Base-by-base conservation (phyloP, 148 eudicot species). In the Rhododendron griersonianum region DNA sequence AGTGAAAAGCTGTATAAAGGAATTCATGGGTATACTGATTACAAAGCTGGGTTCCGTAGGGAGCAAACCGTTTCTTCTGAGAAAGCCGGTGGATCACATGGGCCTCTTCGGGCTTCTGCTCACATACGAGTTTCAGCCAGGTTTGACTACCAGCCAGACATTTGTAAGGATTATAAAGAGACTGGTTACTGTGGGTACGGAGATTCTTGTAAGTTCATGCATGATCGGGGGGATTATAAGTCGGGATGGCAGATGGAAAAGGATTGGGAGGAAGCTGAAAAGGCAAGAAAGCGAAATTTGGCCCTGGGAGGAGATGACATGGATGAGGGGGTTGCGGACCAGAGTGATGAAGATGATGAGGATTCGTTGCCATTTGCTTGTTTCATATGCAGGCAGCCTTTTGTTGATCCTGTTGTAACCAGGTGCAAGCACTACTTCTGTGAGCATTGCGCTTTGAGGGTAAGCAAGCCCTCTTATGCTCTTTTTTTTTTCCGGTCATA, bases 131-230 rank as follows among this genome's bases (percentile, higher is more conserved):
- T 94, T 3, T 93, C 99, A 0, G 94, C 98, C 18, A 93, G 99
- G 89, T 96, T 94, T 90, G 99, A 96, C 84, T 96, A 95, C 84
- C 99, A 95, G 86, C 98, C 98, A 5, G 99, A 96, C 83, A 96
- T 96, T 47, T 96, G 98, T 82, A 96, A 96, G 89, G 98, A 96
- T 79, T 96, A 96, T 84, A 96, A 96, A 85, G 98, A 95, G 87
- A 95, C 99, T 2, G 98, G 98, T 65, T 95, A 95, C 74, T 96
- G 98, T 94, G 99, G 99, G n/a, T 96, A 96, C 89, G 99, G 98
- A 78, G 99, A 96, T 91, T 89, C 98, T 6, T 96, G 99, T 83
- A 96, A 96, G 90, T 96, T 96, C 91, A 93, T 96, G 96, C 98
- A 96, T 87, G 99, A 96, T 84, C 90, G 98, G 28, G 99, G 98